phyloP scores from a whole-genome alignment of 2,329 filamentous ascomycete species.

The Hymenotorrendiella dingleyae region DNA sequence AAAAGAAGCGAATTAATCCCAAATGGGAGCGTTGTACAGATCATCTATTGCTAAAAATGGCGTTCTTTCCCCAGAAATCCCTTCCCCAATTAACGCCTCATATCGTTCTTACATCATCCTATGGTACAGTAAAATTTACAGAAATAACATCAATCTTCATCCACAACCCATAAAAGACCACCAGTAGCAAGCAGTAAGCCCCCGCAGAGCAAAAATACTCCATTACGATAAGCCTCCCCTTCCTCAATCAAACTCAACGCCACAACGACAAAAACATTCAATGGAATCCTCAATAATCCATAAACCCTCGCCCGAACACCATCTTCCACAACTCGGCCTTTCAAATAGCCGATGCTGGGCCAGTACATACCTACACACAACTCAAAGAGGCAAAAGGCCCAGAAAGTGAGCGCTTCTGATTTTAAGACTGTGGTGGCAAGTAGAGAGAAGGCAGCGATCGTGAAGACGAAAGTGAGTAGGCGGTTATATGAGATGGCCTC shows the following conservation, averaged over 20 bases:
- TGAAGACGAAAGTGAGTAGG: conserved; percentile 37
- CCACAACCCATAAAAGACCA: conserved; percentile 21
- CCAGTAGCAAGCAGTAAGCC: conserved; percentile 23
- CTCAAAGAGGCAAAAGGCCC: conserved; percentile 53
- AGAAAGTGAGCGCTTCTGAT: conserved; percentile 42
- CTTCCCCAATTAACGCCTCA: no score
- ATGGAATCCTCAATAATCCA: conserved; percentile 49
- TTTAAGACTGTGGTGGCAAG: conserved; percentile 38
- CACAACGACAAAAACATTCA: conserved; percentile 51
- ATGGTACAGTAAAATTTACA: no score
- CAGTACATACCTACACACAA: conserved; percentile 52
- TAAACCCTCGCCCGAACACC: conserved; percentile 48
- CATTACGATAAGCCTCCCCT: conserved; percentile 31
- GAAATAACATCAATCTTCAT: no score
- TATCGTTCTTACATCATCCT: no score
- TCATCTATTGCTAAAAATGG: no score
- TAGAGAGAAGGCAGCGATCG: conserved; percentile 33
- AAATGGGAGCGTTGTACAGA: no score
- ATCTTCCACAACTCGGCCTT: conserved; percentile 49
- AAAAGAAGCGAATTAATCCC: no score
- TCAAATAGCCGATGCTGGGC: conserved; percentile 49
- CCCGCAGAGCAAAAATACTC: conserved; percentile 29
- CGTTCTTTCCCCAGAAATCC: no score
- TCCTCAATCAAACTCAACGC: conserved; percentile 42
- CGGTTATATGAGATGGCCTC: conserved; percentile 25